phyloP scores from a whole-genome alignment of 1,139 yeast species.

The Lodderomyces orthopsilosis region DNA sequence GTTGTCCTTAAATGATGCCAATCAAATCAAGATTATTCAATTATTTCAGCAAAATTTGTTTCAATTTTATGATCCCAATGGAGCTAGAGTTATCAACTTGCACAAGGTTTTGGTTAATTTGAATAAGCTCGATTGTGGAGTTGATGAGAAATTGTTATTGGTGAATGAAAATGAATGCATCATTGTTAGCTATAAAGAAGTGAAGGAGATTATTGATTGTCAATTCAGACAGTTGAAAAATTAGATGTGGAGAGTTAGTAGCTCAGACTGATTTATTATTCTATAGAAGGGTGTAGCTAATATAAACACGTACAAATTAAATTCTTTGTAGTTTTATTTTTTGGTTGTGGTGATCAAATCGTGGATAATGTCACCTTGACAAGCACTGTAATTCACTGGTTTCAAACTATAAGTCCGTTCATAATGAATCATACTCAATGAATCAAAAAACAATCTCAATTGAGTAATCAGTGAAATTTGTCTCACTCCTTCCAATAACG shows the following conservation, averaged over 20 bases:
- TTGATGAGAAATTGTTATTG: slow-evolving; percentile 75
- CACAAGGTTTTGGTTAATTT: slow-evolving; percentile 75
- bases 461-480: slow-evolving; percentile 45
- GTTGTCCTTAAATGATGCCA: slow-evolving; percentile 65
- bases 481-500: slow-evolving; percentile 48
- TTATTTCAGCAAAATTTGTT: slow-evolving; percentile 83
- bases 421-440: slow-evolving; percentile 66
- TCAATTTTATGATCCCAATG: slow-evolving; percentile 69
- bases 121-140: slow-evolving; percentile 91
- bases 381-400: slow-evolving; percentile 44
- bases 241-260: slow-evolving; percentile 30
- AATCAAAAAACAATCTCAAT: slow-evolving; percentile 67
- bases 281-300: slow-evolving; percentile 1
- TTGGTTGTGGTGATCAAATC: slow-evolving; percentile 32
- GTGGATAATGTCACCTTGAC: slow-evolving; percentile 51
- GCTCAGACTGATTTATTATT: background rate
- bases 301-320: background rate
- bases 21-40: slow-evolving; percentile 70
- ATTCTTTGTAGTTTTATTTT: background rate
- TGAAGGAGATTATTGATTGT: slow-evolving; percentile 69
- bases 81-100: slow-evolving; percentile 76
- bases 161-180: slow-evolving; percentile 73
- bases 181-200: slow-evolving; percentile 74
- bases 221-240: slow-evolving; percentile 48
- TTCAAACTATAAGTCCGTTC: slow-evolving; percentile 66